These are phyloP conservation scores for Debaryomyces hansenii DNA, from an alignment of 805 yeast species.

Conservation along the genomic window DNA sequence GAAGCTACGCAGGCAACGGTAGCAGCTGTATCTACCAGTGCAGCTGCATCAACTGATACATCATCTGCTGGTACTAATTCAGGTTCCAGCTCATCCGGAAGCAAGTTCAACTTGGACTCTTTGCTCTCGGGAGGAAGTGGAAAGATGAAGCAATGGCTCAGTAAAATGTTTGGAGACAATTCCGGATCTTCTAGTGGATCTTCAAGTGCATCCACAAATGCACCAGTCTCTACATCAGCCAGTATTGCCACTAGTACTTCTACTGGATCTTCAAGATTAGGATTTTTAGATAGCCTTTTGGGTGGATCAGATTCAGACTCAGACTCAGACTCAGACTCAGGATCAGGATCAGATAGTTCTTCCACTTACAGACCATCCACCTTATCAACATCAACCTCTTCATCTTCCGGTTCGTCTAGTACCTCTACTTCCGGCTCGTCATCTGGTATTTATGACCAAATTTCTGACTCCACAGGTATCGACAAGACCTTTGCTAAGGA, in stretches of 20 bases:
- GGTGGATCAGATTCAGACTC: background rate
- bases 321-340: background rate
- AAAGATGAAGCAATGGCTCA: background rate
- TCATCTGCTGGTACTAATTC: conserved; percentile 7
- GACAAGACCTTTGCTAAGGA: conserved; percentile 28
- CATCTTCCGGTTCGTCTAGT: conserved; percentile 5
- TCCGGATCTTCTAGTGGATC: conserved; percentile 4
- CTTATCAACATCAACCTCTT: conserved; percentile 6
- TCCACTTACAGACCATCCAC: background rate
- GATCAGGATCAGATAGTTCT: background rate
- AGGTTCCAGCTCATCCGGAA: conserved; percentile 11
- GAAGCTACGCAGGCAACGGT: conserved; percentile 8
- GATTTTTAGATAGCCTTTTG: background rate
- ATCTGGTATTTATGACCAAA: conserved; percentile 20
- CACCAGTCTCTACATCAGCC: conserved; percentile 2
- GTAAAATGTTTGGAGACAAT: background rate
- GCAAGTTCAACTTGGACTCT: background rate
- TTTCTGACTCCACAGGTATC: conserved; percentile 17
- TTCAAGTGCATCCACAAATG: conserved; percentile 6
- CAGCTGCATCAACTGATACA: conserved; percentile 7
- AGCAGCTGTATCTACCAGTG: conserved; percentile 8
- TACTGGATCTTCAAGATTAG: conserved; percentile 2
- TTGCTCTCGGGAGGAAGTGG: background rate
- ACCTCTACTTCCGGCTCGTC: conserved; percentile 6
- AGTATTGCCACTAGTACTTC: conserved; percentile 7